These are phyloP conservation scores for Aspergillus niger DNA, from an alignment of 2,329 filamentous ascomycete genomes.

Conservation along the genomic window DNA sequence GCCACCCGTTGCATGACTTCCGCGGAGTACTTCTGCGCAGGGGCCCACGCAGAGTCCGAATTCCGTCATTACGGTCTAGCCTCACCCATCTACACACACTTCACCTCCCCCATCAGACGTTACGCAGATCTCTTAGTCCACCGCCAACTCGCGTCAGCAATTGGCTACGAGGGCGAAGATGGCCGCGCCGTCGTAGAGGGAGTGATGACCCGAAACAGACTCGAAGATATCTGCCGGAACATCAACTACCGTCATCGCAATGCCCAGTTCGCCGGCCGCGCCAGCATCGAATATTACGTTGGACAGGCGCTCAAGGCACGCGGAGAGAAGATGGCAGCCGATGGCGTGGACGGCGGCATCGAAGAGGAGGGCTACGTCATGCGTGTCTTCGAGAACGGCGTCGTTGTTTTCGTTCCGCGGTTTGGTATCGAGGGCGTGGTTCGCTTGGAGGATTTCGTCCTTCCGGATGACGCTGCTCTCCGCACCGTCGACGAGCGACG, in stretches of 20 bases:
- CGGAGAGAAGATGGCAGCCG: constrained; percentile 48
- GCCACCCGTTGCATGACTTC: constrained; percentile 99
- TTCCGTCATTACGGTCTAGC: constrained; percentile 97
- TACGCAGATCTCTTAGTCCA: constrained; percentile 97
- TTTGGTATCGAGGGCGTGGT: constrained; percentile 96
- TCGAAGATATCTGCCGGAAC: constrained; percentile 95
- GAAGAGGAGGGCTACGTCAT: constrained; percentile 95
- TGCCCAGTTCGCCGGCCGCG: constrained; percentile 90
- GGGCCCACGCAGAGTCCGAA: constrained; percentile 87
- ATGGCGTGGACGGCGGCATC: constrained; percentile 45
- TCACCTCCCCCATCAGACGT: constrained; percentile 93
- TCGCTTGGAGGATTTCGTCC: constrained; percentile 77
- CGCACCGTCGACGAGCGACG: constrained; percentile 36
- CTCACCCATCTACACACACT: constrained; percentile 96
- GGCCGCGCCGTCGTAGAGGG: constrained; percentile 72
- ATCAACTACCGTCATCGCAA: constrained; percentile 98
- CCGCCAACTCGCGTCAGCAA: constrained; percentile 90
- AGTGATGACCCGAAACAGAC: constrained; percentile 76
- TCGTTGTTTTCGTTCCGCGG: constrained; percentile 91
- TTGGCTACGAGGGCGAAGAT: constrained; percentile 70
- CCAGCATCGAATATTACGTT: constrained; percentile 96
- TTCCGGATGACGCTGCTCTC: constrained; percentile 56
- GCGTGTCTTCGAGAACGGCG: constrained; percentile 95
- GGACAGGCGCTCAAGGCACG: constrained; percentile 87
- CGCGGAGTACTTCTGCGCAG: constrained; percentile 96